These are phyloP conservation scores for Aspergillus hortae DNA, from an alignment of 2,329 filamentous ascomycete species.

Conservation along the genomic window DNA sequence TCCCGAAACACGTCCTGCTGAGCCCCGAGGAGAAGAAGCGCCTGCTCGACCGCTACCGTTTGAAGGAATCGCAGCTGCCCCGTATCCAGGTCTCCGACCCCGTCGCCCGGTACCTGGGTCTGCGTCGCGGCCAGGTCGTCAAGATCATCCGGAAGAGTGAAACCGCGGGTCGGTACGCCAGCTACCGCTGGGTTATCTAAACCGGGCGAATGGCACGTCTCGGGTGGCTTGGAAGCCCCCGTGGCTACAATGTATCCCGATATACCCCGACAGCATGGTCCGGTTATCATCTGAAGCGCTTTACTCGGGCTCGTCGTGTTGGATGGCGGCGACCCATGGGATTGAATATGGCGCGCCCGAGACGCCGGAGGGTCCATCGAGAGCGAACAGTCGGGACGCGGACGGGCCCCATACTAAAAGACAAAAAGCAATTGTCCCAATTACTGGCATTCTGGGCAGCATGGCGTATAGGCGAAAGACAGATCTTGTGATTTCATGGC, in stretches of 20 bases:
- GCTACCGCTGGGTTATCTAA: slow-evolving; percentile 70
- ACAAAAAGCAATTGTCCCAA: slow-evolving; percentile 15
- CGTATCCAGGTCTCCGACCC: slow-evolving; percentile 89
- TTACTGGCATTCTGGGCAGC: slow-evolving; percentile 35
- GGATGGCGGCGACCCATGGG: background rate
- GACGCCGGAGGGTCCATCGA: background rate
- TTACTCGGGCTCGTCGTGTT: no score
- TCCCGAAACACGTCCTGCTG: slow-evolving; percentile 87
- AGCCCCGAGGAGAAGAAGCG: slow-evolving; percentile 85
- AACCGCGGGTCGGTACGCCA: slow-evolving; percentile 93
- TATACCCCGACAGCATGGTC: background rate
- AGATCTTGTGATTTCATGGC: slow-evolving; percentile 12
- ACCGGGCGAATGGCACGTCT: background rate
- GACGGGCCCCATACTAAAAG: background rate
- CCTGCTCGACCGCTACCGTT: slow-evolving; percentile 80
- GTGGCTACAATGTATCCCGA: background rate
- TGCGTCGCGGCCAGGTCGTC: slow-evolving; percentile 89
- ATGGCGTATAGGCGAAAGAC: slow-evolving; percentile 37
- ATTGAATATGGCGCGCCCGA: background rate
- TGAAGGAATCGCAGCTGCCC: slow-evolving; percentile 97
- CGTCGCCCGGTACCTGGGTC: slow-evolving; percentile 84
- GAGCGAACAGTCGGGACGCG: background rate
- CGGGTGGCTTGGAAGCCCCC: background rate
- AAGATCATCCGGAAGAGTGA: slow-evolving; percentile 97
- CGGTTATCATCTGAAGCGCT: no score